These are phyloP conservation scores for Boletus rubroflammeus DNA, from an alignment of 768 basidiomycete genomes.

Conservation along the genomic window DNA sequence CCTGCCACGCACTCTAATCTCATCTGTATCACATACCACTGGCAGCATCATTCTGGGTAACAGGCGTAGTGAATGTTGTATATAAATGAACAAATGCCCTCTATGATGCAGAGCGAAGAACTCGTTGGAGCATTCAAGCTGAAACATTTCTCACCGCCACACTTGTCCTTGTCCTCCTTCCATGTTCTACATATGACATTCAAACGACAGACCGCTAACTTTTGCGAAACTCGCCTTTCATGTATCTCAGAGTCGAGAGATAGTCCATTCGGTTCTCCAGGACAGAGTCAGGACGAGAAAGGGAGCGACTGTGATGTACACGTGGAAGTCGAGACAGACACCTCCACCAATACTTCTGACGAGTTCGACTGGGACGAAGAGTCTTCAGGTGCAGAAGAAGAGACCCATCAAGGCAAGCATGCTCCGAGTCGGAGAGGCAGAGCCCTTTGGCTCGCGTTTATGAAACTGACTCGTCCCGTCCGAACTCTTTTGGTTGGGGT, in stretches of 20 bases:
- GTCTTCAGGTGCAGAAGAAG: conserved; percentile 29
- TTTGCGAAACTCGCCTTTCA: conserved; percentile 3
- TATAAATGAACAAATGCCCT: conserved; percentile 1
- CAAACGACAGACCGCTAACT: conserved; percentile 8
- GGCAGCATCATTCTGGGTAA: neutral
- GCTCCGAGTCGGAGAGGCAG: conserved; percentile 63
- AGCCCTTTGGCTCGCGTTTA: conserved; percentile 58
- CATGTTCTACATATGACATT: conserved; percentile 15
- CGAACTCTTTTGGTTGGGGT: conserved; percentile 56
- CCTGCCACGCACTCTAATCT: neutral
- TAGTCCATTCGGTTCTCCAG: neutral
- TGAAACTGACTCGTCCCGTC: conserved; percentile 59
- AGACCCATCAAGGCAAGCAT: conserved; percentile 31
- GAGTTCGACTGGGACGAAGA: conserved; percentile 78
- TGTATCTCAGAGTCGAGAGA: conserved; percentile 9
- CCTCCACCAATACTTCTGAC: conserved; percentile 60
- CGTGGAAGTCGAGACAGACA: conserved; percentile 24
- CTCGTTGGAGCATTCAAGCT: conserved; percentile 2
- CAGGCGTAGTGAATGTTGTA: conserved; percentile 1
- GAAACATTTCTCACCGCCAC: neutral
- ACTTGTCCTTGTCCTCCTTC: neutral
- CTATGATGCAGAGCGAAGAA: neutral
- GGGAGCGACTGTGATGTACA: conserved; percentile 8
- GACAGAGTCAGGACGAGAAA: conserved; percentile 8
- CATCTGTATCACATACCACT: neutral